Conservation (phyloP, 768 basidiomycete genomes). For the Mrakia gelida region DNA sequence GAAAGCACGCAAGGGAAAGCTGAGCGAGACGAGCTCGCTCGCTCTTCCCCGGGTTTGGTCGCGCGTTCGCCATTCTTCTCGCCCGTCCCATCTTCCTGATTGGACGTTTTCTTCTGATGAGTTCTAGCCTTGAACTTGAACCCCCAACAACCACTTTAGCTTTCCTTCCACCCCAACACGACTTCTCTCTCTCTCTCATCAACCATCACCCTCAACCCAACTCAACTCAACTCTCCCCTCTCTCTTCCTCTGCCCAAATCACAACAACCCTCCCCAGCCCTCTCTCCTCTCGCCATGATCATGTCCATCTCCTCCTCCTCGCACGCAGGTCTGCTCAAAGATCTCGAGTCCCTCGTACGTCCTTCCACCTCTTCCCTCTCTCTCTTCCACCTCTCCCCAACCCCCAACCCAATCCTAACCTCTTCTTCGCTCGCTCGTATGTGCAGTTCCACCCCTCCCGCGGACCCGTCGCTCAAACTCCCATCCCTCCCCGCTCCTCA, state of each 20-base stretch:
- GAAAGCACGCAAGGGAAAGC: not conserved
- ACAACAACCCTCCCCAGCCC: not conserved
- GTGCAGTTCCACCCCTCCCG: not conserved
- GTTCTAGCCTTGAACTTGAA: too few species aligned
- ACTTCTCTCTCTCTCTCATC: not conserved
- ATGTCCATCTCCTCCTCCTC: slow-evolving; percentile 5
- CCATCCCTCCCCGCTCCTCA: not conserved
- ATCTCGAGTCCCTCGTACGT: not conserved
- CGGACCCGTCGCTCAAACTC: not conserved
- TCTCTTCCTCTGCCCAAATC: not conserved
- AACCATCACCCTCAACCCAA: not conserved
- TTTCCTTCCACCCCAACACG: not conserved
- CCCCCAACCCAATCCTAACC: not conserved
- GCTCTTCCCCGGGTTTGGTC: too few species aligned
- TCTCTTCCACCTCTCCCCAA: too few species aligned
- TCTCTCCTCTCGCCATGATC: too few species aligned
- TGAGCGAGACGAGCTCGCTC: not conserved
- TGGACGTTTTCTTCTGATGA: too few species aligned
- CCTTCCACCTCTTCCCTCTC: too few species aligned
- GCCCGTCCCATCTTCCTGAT: too few species aligned
- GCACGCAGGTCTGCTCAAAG: not conserved
- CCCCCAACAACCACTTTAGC: too few species aligned
- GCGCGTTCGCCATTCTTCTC: too few species aligned
- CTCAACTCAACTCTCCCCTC: too few species aligned
- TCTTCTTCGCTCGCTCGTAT: not conserved